Evolutionary conservation across 805 yeast species (phyloP), one percentile per base, ranked within the genome.

Genomic region (Teunomyces aglyptinius): DNA sequence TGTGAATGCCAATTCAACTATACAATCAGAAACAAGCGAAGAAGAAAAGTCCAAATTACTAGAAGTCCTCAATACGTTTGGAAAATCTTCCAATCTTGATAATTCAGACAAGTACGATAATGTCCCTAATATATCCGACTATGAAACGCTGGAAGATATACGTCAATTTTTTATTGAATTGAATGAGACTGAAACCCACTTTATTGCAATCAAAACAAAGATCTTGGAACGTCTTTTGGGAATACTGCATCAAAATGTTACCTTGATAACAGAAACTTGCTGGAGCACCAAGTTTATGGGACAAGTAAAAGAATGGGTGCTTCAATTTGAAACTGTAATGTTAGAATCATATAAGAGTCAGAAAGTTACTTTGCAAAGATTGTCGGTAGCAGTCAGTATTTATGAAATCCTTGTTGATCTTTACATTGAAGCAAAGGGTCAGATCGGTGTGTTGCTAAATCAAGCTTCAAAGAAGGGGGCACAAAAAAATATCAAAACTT

Each of bases 321-420:
- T 61, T 32, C 71, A 64, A 43, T 50, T 57, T 34, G 77, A 71
- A 41, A 43, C 45, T 1, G 50, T 45, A 10, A 40, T 66, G 3
- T 42, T 54, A 27, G 44, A 49, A 6, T 15, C 33, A 3, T 47
- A 55, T 28, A 43, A 40, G 12, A 16, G 13, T 18, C 7, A 36
- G 8, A 20, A 26, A 15, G 1, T 22, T n/a, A 8, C 16, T 1
- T 4, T 43, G 6, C 38, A 46, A 5, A 44, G 53, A n/a, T 41
- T 66, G 12, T 49, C 55, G 1, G 56, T 69, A 15, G 57, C 73
- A 1, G 59, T 74, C 3, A 63, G 80, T 1, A 53, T 77, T 2
- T 71, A 63, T 51, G 86, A 82, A 49, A 51, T 79, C 0, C 53
- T 80, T 10, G 64, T 76, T 0, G 80, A 82, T 51, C 50, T 52